A percentile compares a stretch with the other conserved stretches of the same genome.
phyloP scores from a whole-genome alignment of 352 stramenopile genomes.

The Pythium monospermum region DNA sequence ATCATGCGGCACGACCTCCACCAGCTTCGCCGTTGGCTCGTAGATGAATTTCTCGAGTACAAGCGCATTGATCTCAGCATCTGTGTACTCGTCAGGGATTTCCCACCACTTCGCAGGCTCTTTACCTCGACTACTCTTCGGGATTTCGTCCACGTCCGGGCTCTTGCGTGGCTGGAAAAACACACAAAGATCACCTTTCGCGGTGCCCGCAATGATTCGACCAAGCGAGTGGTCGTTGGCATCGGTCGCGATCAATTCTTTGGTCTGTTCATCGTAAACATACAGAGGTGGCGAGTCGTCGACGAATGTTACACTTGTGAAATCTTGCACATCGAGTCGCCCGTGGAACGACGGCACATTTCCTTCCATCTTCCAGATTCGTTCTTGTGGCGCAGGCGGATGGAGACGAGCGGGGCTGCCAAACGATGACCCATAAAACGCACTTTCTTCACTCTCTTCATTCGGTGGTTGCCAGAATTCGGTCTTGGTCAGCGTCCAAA shows the following conservation, averaged over 20 bases:
- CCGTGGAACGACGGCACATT: constrained; percentile 70
- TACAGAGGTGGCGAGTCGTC: constrained; percentile 61
- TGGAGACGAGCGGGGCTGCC: constrained; percentile 39
- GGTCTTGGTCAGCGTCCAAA: constrained; percentile 64
- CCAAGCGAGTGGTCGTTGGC: constrained; percentile 52
- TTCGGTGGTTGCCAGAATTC: constrained; percentile 37
- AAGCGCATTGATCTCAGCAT: constrained; percentile 57
- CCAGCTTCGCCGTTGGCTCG: constrained; percentile 47
- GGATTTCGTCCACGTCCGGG: constrained; percentile 29
- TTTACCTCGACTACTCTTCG: constrained; percentile 23
- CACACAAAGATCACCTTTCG: constrained; percentile 60
- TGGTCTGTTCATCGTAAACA: constrained; percentile 42
- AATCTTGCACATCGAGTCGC: constrained; percentile 64
- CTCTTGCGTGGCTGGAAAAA: constrained; percentile 56
- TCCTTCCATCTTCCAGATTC: constrained; percentile 70
- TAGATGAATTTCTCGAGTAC: constrained; percentile 56
- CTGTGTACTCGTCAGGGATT: constrained; percentile 57
- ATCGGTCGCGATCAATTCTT: constrained; percentile 38
- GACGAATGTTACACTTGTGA: constrained; percentile 60
- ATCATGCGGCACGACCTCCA: constrained; percentile 61
- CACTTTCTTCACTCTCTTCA: constrained; percentile 47
- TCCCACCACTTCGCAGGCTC: constrained; percentile 74
- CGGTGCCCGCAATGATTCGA: constrained; percentile 51
- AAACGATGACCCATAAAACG: constrained; percentile 60
- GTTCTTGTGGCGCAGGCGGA: constrained; percentile 49